Percentiles rank a stretch among this genome's conserved stretches.
Evolutionary conservation across 495 filamentous ascomycete species (phyloP).

Genomic region (Neurospora hispaniola): DNA sequence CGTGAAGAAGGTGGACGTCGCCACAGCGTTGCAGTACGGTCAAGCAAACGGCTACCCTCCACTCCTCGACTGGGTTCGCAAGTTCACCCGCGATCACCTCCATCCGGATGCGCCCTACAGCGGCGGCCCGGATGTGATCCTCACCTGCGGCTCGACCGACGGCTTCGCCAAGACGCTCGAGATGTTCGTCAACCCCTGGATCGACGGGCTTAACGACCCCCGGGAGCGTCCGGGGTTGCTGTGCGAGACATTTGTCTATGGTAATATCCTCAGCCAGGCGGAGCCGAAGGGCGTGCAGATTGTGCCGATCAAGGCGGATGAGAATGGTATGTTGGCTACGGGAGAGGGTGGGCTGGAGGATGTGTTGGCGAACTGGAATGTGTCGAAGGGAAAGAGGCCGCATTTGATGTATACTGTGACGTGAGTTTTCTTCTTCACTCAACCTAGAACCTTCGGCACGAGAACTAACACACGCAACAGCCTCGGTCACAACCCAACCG

Average conservation of each 20-base stretch:
- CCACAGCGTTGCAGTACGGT: conserved; percentile 79
- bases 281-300: conserved; percentile 60
- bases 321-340: conserved; percentile 56
- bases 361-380: conserved; percentile 74
- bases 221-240: conserved; percentile 59
- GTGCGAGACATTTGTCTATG: conserved; percentile 69
- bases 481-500: conserved; percentile 87
- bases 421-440: conserved; percentile 33
- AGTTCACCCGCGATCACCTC: conserved; percentile 65
- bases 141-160: conserved; percentile 76
- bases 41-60: conserved; percentile 65
- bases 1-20: conserved; percentile 62
- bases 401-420: conserved; percentile 87
- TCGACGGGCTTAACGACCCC: conserved; percentile 51
- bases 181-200: conserved; percentile 64
- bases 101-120: conserved; percentile 73
- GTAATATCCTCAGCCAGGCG: conserved; percentile 57
- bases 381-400: conserved; percentile 56
- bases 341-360: conserved; percentile 67
- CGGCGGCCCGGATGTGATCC: conserved; percentile 61
- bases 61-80: conserved; percentile 60
- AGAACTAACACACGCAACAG: conserved; percentile 27
- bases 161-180: conserved; percentile 70
- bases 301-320: conserved; percentile 63
- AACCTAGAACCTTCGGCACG: too few species aligned